Conservation (phyloP, 352 stramenopile genomes). For the Phytophthora pini region DNA sequence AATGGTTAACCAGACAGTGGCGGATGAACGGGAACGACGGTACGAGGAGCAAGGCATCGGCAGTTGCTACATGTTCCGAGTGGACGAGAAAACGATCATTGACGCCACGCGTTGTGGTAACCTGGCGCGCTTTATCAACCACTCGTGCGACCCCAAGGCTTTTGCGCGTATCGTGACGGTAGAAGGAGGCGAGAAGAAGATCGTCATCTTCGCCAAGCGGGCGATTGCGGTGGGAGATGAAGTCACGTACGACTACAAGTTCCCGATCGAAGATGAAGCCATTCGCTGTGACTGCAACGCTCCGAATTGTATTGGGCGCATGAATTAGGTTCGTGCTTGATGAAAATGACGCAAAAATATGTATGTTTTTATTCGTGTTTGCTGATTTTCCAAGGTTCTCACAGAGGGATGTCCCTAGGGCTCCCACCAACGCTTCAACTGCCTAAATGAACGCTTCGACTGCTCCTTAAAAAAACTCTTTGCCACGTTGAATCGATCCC, state of each 20-base stretch:
- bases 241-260: conserved; percentile 98
- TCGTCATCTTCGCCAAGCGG: conserved; percentile 95
- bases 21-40: conserved; percentile 92
- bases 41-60: conserved; percentile 95
- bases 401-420: too few species aligned
- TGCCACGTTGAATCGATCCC: too few species aligned
- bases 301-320: conserved; percentile 93
- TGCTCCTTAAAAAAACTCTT: too few species aligned
- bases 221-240: conserved; percentile 93
- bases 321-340: conserved; percentile 86
- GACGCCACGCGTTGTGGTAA: conserved; percentile 94
- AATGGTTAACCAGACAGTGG: conserved; percentile 90
- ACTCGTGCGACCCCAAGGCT: conserved; percentile 95
- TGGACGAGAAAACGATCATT: conserved; percentile 94
- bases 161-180: conserved; percentile 90
- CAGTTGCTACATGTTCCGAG: conserved; percentile 39
- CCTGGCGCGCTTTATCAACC: conserved; percentile 97
- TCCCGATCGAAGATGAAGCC: conserved; percentile 96
- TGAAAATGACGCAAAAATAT: background rate
- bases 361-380: conserved; percentile 1
- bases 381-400: background rate
- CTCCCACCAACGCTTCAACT: too few species aligned
- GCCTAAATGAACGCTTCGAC: too few species aligned
- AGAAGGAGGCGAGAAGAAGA: conserved; percentile 94
- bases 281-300: conserved; percentile 94